Evolutionary conservation across 1,139 yeast genomes (phyloP), one percentile per base, ranked within the genome.

Genomic region (Kodamaea suecica): DNA sequence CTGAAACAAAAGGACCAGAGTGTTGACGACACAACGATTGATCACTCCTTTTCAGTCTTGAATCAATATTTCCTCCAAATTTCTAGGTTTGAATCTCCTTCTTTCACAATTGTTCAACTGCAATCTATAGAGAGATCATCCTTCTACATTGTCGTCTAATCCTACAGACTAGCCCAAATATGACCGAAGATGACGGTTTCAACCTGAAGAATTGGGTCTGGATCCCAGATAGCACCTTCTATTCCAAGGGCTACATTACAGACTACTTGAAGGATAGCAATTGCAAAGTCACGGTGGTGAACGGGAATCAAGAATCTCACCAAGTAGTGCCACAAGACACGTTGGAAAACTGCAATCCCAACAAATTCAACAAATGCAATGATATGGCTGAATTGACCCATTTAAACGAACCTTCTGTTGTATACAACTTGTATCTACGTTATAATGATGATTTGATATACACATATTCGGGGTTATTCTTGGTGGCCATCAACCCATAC

Each of bases 351-450:
- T 82, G 84, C 38, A 92, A 92, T 54, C 98, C 99, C 1, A 72
- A 82, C n/a, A 85, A 86, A 49, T 92, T 92, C 58, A 95, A 92
- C 59, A 83, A 80, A 50, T 90, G 95, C 41, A 80, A 84, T 48
- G 97, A 92, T 54, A 87, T 92, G 94, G 97, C 98, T 0, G 95
- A 90, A 49, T 69, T 92, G 48, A 94, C 99, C 2, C 90, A 83
- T 57, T 69, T 92, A 45, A 94, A 92, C 57, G 99, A 92, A 57
- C 95, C 98, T 0, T 84, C 95, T 0, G 97, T 92, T 20, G 77
- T 92, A 9, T 75, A 87, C 60, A 94, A 92, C 55, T 59, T 92
- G 43, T 77, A 79, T 48, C 66, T 82, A 40, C 72, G 99, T 47
- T 94, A 90, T 59, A 63, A 68, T 44, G 82, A 81, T 43, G 95